Conservation (phyloP, 306 rosid species). For the Medicago arabica region DNA sequence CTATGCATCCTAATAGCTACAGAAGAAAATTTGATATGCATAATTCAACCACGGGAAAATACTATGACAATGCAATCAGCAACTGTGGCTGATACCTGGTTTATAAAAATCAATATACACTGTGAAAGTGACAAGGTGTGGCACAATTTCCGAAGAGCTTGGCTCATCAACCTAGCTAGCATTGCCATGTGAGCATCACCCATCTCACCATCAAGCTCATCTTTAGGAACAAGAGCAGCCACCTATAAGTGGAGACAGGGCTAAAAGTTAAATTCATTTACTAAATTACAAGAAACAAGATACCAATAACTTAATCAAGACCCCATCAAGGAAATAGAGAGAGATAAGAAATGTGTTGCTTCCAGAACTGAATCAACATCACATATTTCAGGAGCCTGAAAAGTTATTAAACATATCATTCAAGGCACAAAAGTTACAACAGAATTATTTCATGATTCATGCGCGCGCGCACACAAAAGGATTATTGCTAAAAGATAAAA, state of each 20-base stretch:
- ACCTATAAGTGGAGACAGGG: slow-evolving; percentile 61
- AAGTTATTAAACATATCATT: not conserved
- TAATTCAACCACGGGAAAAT: not conserved
- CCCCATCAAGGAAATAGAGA: not conserved
- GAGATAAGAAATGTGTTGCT: not conserved
- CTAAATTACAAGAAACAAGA: slow-evolving; percentile 31
- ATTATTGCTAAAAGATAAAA: not conserved
- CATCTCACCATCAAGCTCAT: slow-evolving; percentile 96
- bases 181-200: slow-evolving; percentile 98
- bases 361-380: not conserved
- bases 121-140: slow-evolving; percentile 87
- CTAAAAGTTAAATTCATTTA: slow-evolving; percentile 20
- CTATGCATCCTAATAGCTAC: not conserved
- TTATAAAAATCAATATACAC: slow-evolving; percentile 76
- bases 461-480: not conserved
- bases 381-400: slow-evolving; percentile 24
- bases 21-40: not conserved
- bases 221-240: slow-evolving; percentile 94
- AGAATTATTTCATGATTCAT: slow-evolving; percentile 15
- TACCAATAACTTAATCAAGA: not conserved
- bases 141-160: slow-evolving; percentile 87
- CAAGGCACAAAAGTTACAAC: not conserved
- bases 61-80: slow-evolving; percentile 25
- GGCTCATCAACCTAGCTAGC: slow-evolving; percentile 99
- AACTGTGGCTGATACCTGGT: slow-evolving; percentile 68